Evolutionary conservation across 441 rosid genomes (phyloP), one percentile per base, ranked within the genome.

Genomic region (Gossypium schwendimanii): DNA sequence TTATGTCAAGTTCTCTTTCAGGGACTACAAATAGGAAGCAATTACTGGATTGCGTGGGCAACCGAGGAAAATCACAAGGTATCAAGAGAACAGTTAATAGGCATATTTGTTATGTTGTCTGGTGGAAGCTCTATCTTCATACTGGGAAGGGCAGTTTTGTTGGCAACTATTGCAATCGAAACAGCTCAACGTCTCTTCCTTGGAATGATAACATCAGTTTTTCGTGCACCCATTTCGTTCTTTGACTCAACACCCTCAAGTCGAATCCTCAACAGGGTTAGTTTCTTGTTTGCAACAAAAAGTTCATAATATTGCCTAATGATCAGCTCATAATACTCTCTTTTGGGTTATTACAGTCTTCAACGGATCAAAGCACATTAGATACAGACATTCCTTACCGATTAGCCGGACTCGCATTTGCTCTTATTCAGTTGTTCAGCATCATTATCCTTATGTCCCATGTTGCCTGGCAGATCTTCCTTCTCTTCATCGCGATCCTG

Each of bases 191-290:
- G 76, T 15, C 86, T 88, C 45, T 88, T 87, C 76, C 74, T 63
- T 7, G 77, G 80, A 5, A 85, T 84, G 88, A 78, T 85, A 7
- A 75, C 36, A 0, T 79, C 87, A 28, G 68, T 88, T 79, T 87
- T 88, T 26, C 79, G 79, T 14, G 91, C 89, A 36, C 87, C 85
- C 55, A 81, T 85, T 59, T 85, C 87, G 1, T 88, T 88, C 71
- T 88, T 88, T 47, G 87, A 87, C 74, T 72, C 84, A 64, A 88
- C 89, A 1, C 87, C 89, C 59, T 85, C 88, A 3, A 85, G 93
- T 49, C 75, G 83, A 77, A 83, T 87, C 41, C 86, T 87, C 36
- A 74, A 69, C 57, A 79, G 91, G 81, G 93, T 88, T 12, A 59
- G 62, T 58, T 58, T 58, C 33, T 58, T 58, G 62, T 24, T 11